These are phyloP conservation scores for Penicillium sp. DNA, from an alignment of 2,329 filamentous ascomycete species.

Conservation along the genomic window DNA sequence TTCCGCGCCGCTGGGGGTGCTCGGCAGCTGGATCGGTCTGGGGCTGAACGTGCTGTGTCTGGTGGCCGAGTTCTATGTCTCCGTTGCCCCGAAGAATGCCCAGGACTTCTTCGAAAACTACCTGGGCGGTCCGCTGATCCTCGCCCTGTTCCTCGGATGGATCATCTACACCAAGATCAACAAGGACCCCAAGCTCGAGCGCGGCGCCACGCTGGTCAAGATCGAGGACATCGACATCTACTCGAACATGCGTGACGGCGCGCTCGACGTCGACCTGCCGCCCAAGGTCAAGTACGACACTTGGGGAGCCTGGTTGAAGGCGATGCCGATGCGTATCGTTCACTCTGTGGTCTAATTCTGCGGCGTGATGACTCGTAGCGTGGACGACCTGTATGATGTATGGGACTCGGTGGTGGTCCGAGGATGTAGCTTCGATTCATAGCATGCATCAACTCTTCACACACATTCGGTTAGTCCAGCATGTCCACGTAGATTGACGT, in stretches of 20 bases:
- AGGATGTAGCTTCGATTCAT: too few relatives aligned
- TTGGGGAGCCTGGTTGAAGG: constrained; percentile 22
- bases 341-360: constrained; percentile 16
- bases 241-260: constrained; percentile 20
- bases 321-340: constrained; percentile 19
- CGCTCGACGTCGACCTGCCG: constrained; percentile 22
- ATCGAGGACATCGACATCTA: constrained; percentile 22
- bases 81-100: constrained; percentile 33
- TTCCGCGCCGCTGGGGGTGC: constrained; percentile 70
- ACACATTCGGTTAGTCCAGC: too few relatives aligned
- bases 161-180: constrained; percentile 14
- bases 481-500: too few relatives aligned
- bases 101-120: constrained; percentile 48
- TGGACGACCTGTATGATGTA: too few relatives aligned
- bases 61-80: constrained; percentile 57
- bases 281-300: constrained; percentile 23
- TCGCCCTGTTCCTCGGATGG: constrained; percentile 42
- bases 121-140: constrained; percentile 36
- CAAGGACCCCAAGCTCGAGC: constrained; percentile 22
- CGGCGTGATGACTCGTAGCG: too few relatives aligned
- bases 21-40: constrained; percentile 74
- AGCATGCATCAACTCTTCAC: too few relatives aligned
- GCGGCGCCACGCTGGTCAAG: constrained; percentile 19
- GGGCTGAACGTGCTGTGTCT: constrained; percentile 84
- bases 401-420: too few relatives aligned